Evolutionary conservation across 129 eudicot genomes (phyloP).

Genomic region (Centrapalus pauciflorus): DNA sequence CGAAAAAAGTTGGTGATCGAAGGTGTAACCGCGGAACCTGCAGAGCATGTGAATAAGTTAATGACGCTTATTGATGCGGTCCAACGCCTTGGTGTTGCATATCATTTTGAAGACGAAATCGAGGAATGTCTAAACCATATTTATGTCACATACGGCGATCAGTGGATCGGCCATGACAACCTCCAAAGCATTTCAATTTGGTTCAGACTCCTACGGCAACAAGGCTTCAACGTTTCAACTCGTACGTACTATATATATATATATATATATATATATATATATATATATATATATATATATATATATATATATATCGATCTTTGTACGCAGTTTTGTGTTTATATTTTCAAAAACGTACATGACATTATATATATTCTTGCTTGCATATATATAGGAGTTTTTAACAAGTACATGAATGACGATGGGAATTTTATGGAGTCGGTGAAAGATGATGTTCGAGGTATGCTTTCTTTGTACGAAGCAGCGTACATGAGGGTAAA

Average conservation of each 20-base stretch:
- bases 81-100: slow-evolving; percentile 48
- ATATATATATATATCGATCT: too few relatives aligned
- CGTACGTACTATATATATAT: slow-evolving; percentile 6
- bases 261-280: too few relatives aligned
- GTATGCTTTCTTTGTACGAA: slow-evolving; percentile 48
- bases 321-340: too few relatives aligned
- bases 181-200: slow-evolving; percentile 23
- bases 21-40: background rate
- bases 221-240: slow-evolving; percentile 36
- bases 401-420: slow-evolving; percentile 27
- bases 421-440: slow-evolving; percentile 22
- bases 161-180: slow-evolving; percentile 6
- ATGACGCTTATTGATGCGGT: slow-evolving; percentile 36
- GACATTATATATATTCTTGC: too few relatives aligned
- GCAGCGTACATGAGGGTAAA: slow-evolving; percentile 37
- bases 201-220: slow-evolving; percentile 44
- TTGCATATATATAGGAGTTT: slow-evolving; percentile 9
- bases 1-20: background rate
- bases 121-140: slow-evolving; percentile 8
- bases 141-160: slow-evolving; percentile 11
- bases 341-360: too few relatives aligned
- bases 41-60: slow-evolving; percentile 13
- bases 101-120: slow-evolving; percentile 40
- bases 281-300: background rate
- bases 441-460: slow-evolving; percentile 17